Conservation (phyloP, 2,329 filamentous ascomycete genomes). For the Verruconis gallopava region DNA sequence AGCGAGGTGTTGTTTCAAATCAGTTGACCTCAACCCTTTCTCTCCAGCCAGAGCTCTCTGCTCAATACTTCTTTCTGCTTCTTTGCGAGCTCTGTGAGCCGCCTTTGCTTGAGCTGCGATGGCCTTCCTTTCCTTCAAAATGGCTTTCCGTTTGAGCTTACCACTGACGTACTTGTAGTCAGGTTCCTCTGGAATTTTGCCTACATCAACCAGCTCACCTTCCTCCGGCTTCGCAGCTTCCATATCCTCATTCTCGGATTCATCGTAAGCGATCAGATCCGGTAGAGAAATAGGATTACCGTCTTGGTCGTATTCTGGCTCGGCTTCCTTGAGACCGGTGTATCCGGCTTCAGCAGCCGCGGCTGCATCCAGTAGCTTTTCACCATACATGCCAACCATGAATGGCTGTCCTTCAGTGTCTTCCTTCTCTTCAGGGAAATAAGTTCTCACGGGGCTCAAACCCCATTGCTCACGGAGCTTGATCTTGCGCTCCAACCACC, state of each 20-base stretch:
- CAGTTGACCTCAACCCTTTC: not conserved
- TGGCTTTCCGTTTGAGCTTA: not conserved
- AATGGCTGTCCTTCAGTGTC: not conserved
- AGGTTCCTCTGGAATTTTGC: not conserved
- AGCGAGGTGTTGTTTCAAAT: not conserved
- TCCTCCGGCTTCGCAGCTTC: not conserved
- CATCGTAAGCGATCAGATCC: not conserved
- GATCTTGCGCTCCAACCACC: constrained; percentile 50
- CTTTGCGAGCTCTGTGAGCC: not conserved
- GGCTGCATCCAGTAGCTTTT: not conserved
- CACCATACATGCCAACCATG: not conserved
- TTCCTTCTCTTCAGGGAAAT: not conserved
- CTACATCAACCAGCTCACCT: not conserved
- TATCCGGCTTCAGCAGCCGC: not conserved
- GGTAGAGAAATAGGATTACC: not conserved
- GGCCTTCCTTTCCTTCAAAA: not conserved
- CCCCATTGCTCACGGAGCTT: not conserved
- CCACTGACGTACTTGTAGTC: not conserved
- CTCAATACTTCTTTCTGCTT: too few species aligned
- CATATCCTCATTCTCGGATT: not conserved
- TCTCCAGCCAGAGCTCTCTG: not conserved
- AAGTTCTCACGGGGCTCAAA: not conserved
- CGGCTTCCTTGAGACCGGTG: not conserved
- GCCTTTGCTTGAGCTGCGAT: not conserved
- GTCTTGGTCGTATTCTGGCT: not conserved